phyloP scores from a whole-genome alignment of 1,139 yeast genomes.

The Trichomonascaceae sp. region DNA sequence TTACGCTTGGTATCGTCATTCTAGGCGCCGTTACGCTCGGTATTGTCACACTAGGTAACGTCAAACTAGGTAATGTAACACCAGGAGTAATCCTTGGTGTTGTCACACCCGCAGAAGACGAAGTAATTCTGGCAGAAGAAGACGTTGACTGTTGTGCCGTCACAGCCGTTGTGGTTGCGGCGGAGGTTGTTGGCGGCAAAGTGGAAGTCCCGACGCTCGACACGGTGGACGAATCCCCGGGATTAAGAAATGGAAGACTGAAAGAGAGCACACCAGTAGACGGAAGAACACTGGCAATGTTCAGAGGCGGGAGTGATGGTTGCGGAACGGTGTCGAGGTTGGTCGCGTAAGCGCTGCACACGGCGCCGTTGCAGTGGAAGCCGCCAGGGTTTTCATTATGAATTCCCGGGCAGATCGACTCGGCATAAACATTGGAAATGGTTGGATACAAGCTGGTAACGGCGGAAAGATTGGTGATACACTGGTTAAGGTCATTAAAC shows the following conservation, averaged over 20 bases:
- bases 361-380: background rate
- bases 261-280: background rate
- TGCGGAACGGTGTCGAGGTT: background rate
- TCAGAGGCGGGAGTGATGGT: background rate
- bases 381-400: background rate
- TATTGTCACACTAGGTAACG: background rate
- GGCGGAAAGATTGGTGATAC: background rate
- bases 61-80: background rate
- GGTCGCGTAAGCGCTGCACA: background rate
- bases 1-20: background rate
- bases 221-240: conserved; percentile 5
- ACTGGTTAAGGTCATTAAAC: background rate
- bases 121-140: background rate
- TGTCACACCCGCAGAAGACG: background rate
- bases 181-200: background rate
- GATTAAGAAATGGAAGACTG: background rate
- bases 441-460: background rate
- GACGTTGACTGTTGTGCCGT: background rate
- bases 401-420: background rate
- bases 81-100: background rate
- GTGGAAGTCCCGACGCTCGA: conserved; percentile 2
- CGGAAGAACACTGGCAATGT: background rate
- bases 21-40: background rate
- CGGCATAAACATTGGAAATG: background rate
- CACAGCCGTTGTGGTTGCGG: background rate